Base-by-base conservation (phyloP, 768 basidiomycete species). In the Tubosaeta sp. region DNA sequence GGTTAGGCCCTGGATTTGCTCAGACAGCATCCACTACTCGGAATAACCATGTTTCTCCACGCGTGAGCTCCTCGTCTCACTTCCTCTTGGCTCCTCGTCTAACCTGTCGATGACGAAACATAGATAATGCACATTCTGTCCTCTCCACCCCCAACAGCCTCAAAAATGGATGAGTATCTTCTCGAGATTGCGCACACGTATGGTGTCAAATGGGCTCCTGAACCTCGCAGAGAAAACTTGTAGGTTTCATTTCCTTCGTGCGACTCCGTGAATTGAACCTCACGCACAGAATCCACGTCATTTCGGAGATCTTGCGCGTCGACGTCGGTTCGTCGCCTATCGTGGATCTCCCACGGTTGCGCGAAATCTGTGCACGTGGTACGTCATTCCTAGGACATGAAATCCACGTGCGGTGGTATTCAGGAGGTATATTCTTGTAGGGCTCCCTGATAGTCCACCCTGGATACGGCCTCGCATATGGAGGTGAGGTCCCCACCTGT, bases 381-480 rank as follows among this genome's bases (percentile, higher is more conserved):
- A 71, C 39, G 75, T 62, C 37, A 46, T 45, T 29, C 29, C 16
- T 34, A 6, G 26, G 43, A 46, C 19, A 39, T 45, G 16, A 41
- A 19, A n/a, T 1, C 9, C 11, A 8, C 37, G 48, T 32, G 29
- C 46, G 43, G 32, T 29, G 32, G 8, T n/a, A n/a, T n/a, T n/a
- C n/a, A n/a, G n/a, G n/a, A n/a, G n/a, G 59, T 25, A 1, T 43
- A 42, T 47, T 42, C 29, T 53, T 27, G 29, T 54, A 90, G 88
- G 88, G 52, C 78, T 90, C 43, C 85, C 88, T 45, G 81, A 86
- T 58, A 76, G 85, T 59, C 88, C 88, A 39, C 70, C 76, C 5
- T 90, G 87, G 86, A 73, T 90, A 56, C 78, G 88, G 38, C 85
- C 88, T 27, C 76, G 85, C 39, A 74, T 87, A 59, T 91, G 88